Evolutionary conservation across 192 early-diverging fungal species (phyloP).

Genomic region (Oehlia diaphana): DNA sequence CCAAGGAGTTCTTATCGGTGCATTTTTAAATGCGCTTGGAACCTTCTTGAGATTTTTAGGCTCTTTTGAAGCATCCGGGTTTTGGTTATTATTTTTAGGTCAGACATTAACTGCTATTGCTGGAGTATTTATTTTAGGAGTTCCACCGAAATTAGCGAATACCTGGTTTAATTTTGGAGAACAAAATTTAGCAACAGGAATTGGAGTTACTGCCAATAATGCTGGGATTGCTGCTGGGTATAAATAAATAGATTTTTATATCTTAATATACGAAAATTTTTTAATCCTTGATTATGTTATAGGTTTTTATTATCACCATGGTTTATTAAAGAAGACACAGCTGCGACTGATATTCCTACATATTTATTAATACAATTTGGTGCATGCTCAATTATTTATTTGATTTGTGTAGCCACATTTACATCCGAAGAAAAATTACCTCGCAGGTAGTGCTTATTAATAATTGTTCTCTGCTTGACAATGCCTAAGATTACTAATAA

Average conservation of each 20-base stretch:
- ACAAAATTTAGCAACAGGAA: conserved; percentile 44
- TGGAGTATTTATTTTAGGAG: conserved; percentile 58
- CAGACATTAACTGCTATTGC: conserved; percentile 50
- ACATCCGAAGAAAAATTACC: neutral
- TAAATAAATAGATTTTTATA: neutral
- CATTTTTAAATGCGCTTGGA: conserved; percentile 37
- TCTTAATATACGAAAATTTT: too few species aligned
- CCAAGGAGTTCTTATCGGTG: conserved; percentile 41
- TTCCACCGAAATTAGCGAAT: conserved; percentile 56
- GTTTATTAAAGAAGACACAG: conserved; percentile 37
- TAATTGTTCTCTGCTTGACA: neutral
- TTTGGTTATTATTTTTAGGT: conserved; percentile 43
- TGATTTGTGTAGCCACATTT: conserved; percentile 16
- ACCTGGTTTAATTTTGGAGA: conserved; percentile 53
- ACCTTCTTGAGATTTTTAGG: conserved; percentile 39
- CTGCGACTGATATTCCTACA: conserved; percentile 36
- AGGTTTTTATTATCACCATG: conserved; percentile 41
- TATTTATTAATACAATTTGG: conserved; percentile 37
- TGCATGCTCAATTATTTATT: conserved; percentile 15
- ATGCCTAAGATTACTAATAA: conserved; percentile 8
- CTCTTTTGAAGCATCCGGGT: conserved; percentile 36
- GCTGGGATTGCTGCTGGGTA: conserved; percentile 44
- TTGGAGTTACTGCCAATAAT: conserved; percentile 45
- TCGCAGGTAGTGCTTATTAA: neutral
- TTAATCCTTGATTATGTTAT: neutral